A percentile compares a stretch with the other conserved stretches of the same genome.
Evolutionary conservation across 495 filamentous ascomycete species (phyloP).

Genomic region (Aspergillus conjunctus): DNA sequence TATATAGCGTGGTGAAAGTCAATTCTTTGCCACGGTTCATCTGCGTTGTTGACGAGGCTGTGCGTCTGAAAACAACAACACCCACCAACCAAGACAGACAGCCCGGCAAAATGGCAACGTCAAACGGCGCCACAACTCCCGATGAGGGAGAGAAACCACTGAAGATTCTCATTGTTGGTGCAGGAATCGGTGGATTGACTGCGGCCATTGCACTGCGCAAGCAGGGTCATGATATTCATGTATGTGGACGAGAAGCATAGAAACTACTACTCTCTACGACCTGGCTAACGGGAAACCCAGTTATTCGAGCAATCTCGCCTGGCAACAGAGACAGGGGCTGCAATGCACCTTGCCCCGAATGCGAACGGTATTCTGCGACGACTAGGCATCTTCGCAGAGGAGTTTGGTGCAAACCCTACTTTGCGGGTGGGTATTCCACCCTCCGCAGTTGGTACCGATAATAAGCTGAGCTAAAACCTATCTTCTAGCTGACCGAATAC

Average conservation of each 20-base stretch:
- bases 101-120: not conserved
- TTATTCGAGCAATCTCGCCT: conserved; percentile 12
- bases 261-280: not conserved
- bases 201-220: conserved; percentile 11
- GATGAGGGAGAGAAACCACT: not conserved
- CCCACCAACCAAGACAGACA: not conserved
- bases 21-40: too few species aligned
- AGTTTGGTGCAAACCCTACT: conserved; percentile 8
- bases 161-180: conserved; percentile 12
- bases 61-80: not conserved
- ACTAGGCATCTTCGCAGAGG: conserved; percentile 3
- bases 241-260: not conserved
- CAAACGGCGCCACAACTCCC: not conserved
- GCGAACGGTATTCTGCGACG: conserved; percentile 4
- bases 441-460: too few species aligned
- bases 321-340: not conserved
- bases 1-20: too few species aligned
- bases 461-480: not conserved
- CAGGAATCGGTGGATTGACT: conserved; percentile 4
- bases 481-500: conserved; percentile 1
- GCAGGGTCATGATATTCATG: not conserved
- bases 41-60: too few species aligned
- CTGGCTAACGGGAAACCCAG: not conserved
- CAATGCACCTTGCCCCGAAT: conserved; percentile 10
- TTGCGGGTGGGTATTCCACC: not conserved